Evolutionary conservation across 2,329 filamentous ascomycete species (phyloP).

Genomic region (Aspergillus pseudoglaucus): DNA sequence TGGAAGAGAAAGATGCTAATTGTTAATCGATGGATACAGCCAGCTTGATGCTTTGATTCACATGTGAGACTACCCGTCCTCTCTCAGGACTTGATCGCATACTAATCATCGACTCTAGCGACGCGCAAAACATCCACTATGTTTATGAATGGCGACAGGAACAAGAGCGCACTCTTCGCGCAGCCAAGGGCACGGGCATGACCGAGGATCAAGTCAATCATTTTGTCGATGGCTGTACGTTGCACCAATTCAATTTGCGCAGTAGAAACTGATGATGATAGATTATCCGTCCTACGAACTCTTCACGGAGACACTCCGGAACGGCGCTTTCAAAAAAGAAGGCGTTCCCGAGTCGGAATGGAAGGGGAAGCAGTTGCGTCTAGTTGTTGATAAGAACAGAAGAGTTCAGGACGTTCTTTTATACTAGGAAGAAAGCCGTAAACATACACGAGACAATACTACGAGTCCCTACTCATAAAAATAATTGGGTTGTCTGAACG

Average conservation of each 20-base stretch:
- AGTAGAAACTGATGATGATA: constrained; percentile 12
- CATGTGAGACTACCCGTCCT: constrained; percentile 39
- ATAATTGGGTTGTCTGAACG: constrained; percentile 28
- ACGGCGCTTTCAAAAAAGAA: constrained; percentile 46
- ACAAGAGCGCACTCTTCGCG: constrained; percentile 67
- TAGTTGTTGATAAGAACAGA: constrained; percentile 57
- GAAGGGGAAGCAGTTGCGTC: constrained; percentile 52
- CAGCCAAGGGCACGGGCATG: constrained; percentile 68
- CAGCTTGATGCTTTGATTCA: constrained; percentile 59
- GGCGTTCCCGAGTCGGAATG: constrained; percentile 25
- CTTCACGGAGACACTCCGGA: constrained; percentile 54
- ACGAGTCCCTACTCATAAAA: not conserved
- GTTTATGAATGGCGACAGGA: constrained; percentile 81
- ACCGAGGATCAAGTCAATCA: constrained; percentile 67
- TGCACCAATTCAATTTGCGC: not conserved
- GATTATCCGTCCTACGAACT: constrained; percentile 68
- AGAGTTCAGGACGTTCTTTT: constrained; percentile 52
- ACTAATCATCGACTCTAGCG: constrained; percentile 29
- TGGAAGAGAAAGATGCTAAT: constrained; percentile 8
- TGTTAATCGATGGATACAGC: constrained; percentile 21
- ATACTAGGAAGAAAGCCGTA: constrained; percentile 32
- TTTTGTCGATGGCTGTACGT: constrained; percentile 63
- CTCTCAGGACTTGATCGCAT: not conserved
- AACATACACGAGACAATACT: not conserved
- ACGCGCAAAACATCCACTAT: constrained; percentile 65